These are phyloP conservation scores for Sclerospora graminicola DNA, from an alignment of 352 stramenopile genomes.

Conservation along the genomic window DNA sequence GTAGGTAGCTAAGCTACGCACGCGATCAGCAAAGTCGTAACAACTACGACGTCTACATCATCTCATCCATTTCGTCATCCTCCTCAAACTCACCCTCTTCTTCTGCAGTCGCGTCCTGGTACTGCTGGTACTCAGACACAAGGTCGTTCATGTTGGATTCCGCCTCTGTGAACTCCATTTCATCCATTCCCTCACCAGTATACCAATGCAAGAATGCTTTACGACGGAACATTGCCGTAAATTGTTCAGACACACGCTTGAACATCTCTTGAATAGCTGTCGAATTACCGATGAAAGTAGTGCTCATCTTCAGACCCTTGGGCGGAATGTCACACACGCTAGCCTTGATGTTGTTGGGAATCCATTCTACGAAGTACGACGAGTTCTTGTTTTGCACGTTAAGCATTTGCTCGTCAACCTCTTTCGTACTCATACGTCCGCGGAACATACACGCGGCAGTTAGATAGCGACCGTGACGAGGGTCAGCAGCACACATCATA, in stretches of 20 bases:
- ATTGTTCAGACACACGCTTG: slow-evolving; percentile 99
- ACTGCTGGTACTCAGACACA: slow-evolving; percentile 99
- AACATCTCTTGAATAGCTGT: slow-evolving; percentile 99
- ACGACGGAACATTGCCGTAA: slow-evolving; percentile 99
- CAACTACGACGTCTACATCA: slow-evolving; percentile 72
- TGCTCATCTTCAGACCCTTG: slow-evolving; percentile 97
- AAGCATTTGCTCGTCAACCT: slow-evolving; percentile 98
- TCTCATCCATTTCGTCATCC: slow-evolving; percentile 91
- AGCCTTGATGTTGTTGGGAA: slow-evolving; percentile 99
- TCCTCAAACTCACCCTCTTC: slow-evolving; percentile 97
- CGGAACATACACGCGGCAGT: slow-evolving; percentile 99
- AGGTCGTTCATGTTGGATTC: slow-evolving; percentile 99
- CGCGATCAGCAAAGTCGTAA: slow-evolving; percentile 32
- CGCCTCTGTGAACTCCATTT: slow-evolving; percentile 99
- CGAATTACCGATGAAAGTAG: slow-evolving; percentile 98
- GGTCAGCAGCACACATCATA: slow-evolving; percentile 99
- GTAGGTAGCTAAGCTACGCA: slow-evolving; percentile 60
- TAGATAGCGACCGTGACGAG: slow-evolving; percentile 98
- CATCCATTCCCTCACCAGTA: slow-evolving; percentile 99
- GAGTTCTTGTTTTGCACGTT: slow-evolving; percentile 99
- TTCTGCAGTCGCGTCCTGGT: slow-evolving; percentile 98
- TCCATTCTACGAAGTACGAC: slow-evolving; percentile 99
- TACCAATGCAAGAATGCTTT: slow-evolving; percentile 99
- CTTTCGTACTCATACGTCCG: slow-evolving; percentile 98
- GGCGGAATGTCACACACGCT: slow-evolving; percentile 99